A percentile compares a stretch with the other conserved stretches of the same genome.
phyloP scores from a whole-genome alignment of 805 yeast genomes.

The Lipomyces kockii region DNA sequence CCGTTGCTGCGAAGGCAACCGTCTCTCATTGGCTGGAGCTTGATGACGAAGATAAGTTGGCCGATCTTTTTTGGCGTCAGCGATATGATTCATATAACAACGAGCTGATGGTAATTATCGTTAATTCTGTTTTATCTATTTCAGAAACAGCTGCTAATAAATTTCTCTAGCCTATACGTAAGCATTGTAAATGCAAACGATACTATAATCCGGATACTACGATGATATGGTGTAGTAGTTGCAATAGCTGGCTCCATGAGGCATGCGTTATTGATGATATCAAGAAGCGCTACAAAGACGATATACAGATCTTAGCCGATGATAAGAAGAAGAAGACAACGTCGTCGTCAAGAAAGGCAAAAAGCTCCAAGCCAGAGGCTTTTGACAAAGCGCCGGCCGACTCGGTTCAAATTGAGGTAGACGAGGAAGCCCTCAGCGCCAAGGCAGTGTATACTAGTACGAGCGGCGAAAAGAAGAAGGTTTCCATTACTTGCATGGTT shows the following conservation, averaged over 20 bases:
- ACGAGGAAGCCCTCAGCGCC: slow-evolving; percentile 7
- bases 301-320: slow-evolving; percentile 5
- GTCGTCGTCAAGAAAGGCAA: background rate
- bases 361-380: background rate
- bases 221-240: slow-evolving; percentile 28
- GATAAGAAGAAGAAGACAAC: background rate
- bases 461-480: slow-evolving; percentile 14
- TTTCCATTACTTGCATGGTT: slow-evolving; percentile 16
- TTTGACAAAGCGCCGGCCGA: background rate
- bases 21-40: slow-evolving; percentile 29
- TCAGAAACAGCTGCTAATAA: background rate
- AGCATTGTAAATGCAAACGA: slow-evolving; percentile 25
- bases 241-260: slow-evolving; percentile 29
- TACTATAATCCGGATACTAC: slow-evolving; percentile 29
- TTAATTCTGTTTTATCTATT: background rate
- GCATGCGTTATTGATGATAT: slow-evolving; percentile 28
- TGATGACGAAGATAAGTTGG: slow-evolving; percentile 13
- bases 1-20: slow-evolving; percentile 25
- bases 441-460: slow-evolving; percentile 16
- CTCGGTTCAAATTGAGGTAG: slow-evolving; percentile 12
- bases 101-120: slow-evolving; percentile 19
- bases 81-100: slow-evolving; percentile 25
- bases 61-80: slow-evolving; percentile 36
- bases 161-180: slow-evolving; percentile 20
- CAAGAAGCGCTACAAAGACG: slow-evolving; percentile 18